Conservation (phyloP, 371 early-diverging fungal species). For the Dichotomocladium elegans region DNA sequence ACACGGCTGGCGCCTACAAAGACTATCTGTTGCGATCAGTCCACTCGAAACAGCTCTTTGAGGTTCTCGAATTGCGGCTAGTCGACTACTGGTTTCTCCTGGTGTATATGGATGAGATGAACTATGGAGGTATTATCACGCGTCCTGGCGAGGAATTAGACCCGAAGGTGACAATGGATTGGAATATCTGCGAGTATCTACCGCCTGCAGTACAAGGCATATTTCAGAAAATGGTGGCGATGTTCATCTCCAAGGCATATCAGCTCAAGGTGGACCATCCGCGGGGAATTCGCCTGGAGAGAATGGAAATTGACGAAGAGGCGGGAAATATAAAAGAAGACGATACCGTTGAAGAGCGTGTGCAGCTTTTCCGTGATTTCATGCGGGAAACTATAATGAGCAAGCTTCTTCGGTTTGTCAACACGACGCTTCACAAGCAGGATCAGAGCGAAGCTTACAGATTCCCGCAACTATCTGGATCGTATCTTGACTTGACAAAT, state of each 20-base stretch:
- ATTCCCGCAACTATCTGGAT: slow-evolving; percentile 72
- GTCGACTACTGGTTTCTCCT: slow-evolving; percentile 75
- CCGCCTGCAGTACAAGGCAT: slow-evolving; percentile 68
- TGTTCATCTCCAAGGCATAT: slow-evolving; percentile 53
- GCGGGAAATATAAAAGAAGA: slow-evolving; percentile 3
- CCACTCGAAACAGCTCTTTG: slow-evolving; percentile 69
- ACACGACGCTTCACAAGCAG: slow-evolving; percentile 23
- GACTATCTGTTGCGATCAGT: slow-evolving; percentile 72
- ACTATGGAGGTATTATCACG: slow-evolving; percentile 75
- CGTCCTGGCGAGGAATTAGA: neutral
- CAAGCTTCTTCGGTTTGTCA: slow-evolving; percentile 45
- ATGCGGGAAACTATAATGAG: slow-evolving; percentile 46
- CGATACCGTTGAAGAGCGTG: slow-evolving; percentile 9
- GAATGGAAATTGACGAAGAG: slow-evolving; percentile 8
- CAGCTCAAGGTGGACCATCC: slow-evolving; percentile 24
- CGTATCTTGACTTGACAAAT: slow-evolving; percentile 55
- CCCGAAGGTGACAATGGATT: slow-evolving; percentile 62
- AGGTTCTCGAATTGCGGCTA: slow-evolving; percentile 60
- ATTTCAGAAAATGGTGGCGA: slow-evolving; percentile 58
- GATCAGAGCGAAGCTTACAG: slow-evolving; percentile 27
- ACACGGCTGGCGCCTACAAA: slow-evolving; percentile 69
- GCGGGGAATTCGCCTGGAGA: slow-evolving; percentile 10
- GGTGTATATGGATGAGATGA: slow-evolving; percentile 91
- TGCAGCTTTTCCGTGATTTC: slow-evolving; percentile 31
- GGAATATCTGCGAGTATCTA: slow-evolving; percentile 87